A percentile compares a stretch with the other conserved stretches of the same genome.
Evolutionary conservation across 805 yeast species (phyloP).

Genomic region (Jamesozyma hellenica): DNA sequence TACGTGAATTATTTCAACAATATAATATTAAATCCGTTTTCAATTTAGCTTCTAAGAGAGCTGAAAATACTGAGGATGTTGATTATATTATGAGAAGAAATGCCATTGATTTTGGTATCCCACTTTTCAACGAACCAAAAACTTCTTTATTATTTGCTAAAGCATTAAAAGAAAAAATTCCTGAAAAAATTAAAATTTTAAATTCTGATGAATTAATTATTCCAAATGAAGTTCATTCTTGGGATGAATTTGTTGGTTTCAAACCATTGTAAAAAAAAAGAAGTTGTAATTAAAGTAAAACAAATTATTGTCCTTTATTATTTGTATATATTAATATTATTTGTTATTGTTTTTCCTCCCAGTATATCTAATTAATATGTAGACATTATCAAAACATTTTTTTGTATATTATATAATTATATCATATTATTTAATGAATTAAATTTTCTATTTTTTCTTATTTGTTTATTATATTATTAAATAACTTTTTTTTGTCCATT

Average conservation of each 20-base stretch:
- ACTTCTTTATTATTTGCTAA: slow-evolving; percentile 81
- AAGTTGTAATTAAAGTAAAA: too few species aligned
- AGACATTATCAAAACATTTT: background rate
- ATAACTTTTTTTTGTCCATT: too few species aligned
- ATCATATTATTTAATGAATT: background rate
- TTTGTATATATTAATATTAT: too few species aligned
- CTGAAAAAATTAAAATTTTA: slow-evolving; percentile 37
- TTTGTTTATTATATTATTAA: too few species aligned
- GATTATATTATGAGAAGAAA: slow-evolving; percentile 98
- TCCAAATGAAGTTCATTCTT: slow-evolving; percentile 82
- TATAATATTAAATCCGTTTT: slow-evolving; percentile 79
- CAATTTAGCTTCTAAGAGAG: slow-evolving; percentile 86
- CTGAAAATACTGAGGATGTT: slow-evolving; percentile 71
- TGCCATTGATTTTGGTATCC: slow-evolving; percentile 95
- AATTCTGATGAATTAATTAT: slow-evolving; percentile 45
- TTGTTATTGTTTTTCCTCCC: background rate
- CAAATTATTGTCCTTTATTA: too few species aligned
- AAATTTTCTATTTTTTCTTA: background rate
- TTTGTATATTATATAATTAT: background rate
- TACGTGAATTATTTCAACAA: slow-evolving; percentile 86
- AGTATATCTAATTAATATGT: background rate
- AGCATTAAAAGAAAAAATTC: slow-evolving; percentile 64
- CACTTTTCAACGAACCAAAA: slow-evolving; percentile 92
- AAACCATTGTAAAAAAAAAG: slow-evolving; percentile 50
- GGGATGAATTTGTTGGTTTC: slow-evolving; percentile 96